Conservation (phyloP, 768 basidiomycete species). For the Boletus eberwhitei region DNA sequence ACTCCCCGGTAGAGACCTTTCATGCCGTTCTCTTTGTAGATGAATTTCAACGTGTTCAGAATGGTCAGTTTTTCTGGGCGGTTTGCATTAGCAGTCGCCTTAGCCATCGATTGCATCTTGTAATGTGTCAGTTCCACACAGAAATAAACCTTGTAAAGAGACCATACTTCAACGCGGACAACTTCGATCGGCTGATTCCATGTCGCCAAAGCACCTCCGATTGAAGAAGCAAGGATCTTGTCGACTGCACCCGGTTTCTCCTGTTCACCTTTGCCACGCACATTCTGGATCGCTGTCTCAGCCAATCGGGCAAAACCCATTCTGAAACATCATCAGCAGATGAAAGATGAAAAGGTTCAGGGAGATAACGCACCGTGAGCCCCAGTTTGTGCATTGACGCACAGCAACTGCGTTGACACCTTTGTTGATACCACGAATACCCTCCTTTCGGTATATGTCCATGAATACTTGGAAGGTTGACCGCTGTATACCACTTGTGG, state of each 20-base stretch:
- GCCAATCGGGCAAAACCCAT: slow-evolving; percentile 97
- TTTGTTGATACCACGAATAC: slow-evolving; percentile 96
- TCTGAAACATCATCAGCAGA: slow-evolving; percentile 37
- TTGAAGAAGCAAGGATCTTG: slow-evolving; percentile 82
- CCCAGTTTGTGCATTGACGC: slow-evolving; percentile 93
- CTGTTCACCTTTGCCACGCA: slow-evolving; percentile 73
- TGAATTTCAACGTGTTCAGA: slow-evolving; percentile 85
- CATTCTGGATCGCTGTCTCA: slow-evolving; percentile 71
- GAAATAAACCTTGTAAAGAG: neutral
- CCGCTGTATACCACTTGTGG: slow-evolving; percentile 76
- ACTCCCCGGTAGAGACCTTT: slow-evolving; percentile 97
- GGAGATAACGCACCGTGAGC: slow-evolving; percentile 61
- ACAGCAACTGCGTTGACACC: slow-evolving; percentile 95
- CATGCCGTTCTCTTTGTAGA: slow-evolving; percentile 95
- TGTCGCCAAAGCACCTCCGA: slow-evolving; percentile 93
- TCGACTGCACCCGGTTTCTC: slow-evolving; percentile 75
- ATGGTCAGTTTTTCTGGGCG: slow-evolving; percentile 92
- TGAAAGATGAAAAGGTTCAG: neutral
- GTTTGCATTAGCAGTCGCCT: slow-evolving; percentile 62
- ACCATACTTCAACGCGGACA: slow-evolving; percentile 83
- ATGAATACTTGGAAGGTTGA: slow-evolving; percentile 93
- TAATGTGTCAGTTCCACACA: slow-evolving; percentile 4
- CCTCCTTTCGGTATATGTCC: slow-evolving; percentile 92
- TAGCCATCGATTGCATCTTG: slow-evolving; percentile 99
- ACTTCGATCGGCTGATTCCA: slow-evolving; percentile 99